A percentile compares a stretch with the other conserved stretches of the same genome.
Evolutionary conservation across 2,329 filamentous ascomycete species (phyloP).

Genomic region (Ceratocystis colombiana): DNA sequence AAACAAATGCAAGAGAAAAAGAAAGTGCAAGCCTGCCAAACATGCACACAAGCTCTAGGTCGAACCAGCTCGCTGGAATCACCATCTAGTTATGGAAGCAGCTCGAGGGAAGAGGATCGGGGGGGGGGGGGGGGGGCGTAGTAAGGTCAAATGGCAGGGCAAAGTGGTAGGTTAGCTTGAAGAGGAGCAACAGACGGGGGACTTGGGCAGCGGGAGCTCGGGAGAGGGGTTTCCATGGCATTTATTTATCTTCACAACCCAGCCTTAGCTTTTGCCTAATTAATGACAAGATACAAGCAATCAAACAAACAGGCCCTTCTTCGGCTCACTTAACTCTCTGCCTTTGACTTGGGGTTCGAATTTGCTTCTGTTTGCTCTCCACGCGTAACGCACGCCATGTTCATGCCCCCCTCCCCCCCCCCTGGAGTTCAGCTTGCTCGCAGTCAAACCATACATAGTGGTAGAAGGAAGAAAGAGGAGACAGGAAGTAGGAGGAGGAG

Average conservation of each 20-base stretch:
- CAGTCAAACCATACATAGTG: background rate
- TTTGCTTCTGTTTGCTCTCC: no score
- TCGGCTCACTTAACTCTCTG: no score
- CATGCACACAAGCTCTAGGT: background rate
- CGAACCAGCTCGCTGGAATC: background rate
- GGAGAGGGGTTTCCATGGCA: slow-evolving; percentile 2
- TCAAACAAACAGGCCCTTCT: background rate
- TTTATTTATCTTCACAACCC: background rate
- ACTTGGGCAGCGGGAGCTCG: background rate
- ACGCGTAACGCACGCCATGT: no score
- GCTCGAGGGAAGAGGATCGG: background rate
- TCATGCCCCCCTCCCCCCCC: background rate
- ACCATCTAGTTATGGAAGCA: no score
- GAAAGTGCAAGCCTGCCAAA: slow-evolving; percentile 1
- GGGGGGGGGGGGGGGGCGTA: background rate
- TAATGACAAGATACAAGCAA: background rate
- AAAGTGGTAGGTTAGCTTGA: background rate
- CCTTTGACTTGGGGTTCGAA: no score
- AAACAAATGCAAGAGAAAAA: slow-evolving; percentile 8
- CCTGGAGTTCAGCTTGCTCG: background rate
- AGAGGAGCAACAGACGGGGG: background rate
- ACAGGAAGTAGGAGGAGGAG: no score
- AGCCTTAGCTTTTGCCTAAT: background rate
- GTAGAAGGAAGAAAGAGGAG: background rate
- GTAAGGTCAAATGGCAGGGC: background rate